Evolutionary conservation across 1,139 yeast genomes (phyloP).

Genomic region (Hyphopichia wangnamkhiaoensis): DNA sequence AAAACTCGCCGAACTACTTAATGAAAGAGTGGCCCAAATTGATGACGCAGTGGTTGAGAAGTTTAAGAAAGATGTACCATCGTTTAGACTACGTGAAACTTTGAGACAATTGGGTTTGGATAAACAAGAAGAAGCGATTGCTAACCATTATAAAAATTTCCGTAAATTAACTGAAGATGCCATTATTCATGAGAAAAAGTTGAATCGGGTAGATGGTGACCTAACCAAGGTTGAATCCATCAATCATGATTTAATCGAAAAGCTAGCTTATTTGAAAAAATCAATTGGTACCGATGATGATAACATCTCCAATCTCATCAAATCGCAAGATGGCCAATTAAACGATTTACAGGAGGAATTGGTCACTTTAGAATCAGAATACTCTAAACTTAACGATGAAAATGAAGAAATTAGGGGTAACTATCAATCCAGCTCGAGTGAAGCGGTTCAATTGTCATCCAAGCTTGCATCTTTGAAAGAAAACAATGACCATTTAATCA

Average conservation of each 20-base stretch:
- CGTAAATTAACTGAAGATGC: slow-evolving; percentile 53
- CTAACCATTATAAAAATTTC: slow-evolving; percentile 45
- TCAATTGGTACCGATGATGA: slow-evolving; percentile 2
- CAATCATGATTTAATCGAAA: slow-evolving; percentile 16
- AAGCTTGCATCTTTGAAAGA: slow-evolving; percentile 29
- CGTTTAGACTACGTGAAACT: slow-evolving; percentile 45
- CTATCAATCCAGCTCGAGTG: slow-evolving; percentile 56
- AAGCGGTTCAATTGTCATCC: slow-evolving; percentile 54
- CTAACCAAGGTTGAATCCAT: slow-evolving; percentile 19
- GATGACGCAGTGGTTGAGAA: slow-evolving; percentile 24
- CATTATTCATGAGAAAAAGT: slow-evolving; percentile 46
- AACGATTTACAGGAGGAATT: slow-evolving; percentile 31
- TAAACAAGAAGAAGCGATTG: slow-evolving; percentile 48
- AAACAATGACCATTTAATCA: slow-evolving; percentile 27
- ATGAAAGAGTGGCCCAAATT: slow-evolving; percentile 35
- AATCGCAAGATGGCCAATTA: slow-evolving; percentile 29
- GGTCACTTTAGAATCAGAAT: slow-evolving; percentile 25
- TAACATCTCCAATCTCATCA: slow-evolving; percentile 12
- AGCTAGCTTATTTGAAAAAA: slow-evolving; percentile 4
- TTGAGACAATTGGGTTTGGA: slow-evolving; percentile 53
- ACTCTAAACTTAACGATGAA: slow-evolving; percentile 25
- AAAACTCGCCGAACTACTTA: slow-evolving; percentile 42
- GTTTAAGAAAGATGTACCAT: slow-evolving; percentile 25
- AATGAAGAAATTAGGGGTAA: slow-evolving; percentile 44
- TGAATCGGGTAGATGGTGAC: slow-evolving; percentile 43